Percentiles rank a stretch among this genome's conserved stretches.
Conservation (phyloP, 2,329 filamentous ascomycete species). For the Paradendryphiella salina region DNA sequence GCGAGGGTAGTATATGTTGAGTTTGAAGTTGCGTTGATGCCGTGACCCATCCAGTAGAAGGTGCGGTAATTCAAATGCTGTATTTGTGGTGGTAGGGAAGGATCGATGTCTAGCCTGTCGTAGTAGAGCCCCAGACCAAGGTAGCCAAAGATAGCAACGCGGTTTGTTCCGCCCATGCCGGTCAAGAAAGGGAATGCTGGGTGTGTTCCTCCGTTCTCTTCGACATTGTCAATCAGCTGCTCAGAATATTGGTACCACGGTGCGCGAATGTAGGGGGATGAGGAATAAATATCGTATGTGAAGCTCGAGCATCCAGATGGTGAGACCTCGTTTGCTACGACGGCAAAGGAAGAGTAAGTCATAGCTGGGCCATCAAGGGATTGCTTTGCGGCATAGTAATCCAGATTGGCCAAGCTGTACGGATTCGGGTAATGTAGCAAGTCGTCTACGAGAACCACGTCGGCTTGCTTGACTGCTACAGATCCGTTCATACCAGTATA, state of each 20-base stretch:
- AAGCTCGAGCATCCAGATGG: constrained; percentile 69
- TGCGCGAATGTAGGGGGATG: constrained; percentile 64
- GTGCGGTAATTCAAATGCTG: constrained; percentile 62
- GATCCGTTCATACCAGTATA: constrained; percentile 69
- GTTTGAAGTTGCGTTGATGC: constrained; percentile 64
- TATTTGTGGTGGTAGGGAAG: constrained; percentile 68
- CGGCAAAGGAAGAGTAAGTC: constrained; percentile 72
- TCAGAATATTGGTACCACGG: constrained; percentile 74
- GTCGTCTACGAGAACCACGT: constrained; percentile 69
- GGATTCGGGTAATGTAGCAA: constrained; percentile 64
- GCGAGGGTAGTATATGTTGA: constrained; percentile 66
- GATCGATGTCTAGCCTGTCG: constrained; percentile 64
- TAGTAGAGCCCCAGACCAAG: constrained; percentile 65
- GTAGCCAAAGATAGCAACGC: constrained; percentile 69
- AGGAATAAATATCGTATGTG: constrained; percentile 67
- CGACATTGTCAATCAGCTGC: constrained; percentile 64
- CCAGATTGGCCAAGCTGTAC: constrained; percentile 61
- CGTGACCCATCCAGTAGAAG: constrained; percentile 69
- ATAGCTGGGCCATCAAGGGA: constrained; percentile 70
- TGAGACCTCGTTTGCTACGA: constrained; percentile 67
- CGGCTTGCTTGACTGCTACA: constrained; percentile 69
- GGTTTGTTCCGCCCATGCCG: constrained; percentile 69
- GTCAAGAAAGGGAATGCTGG: constrained; percentile 73
- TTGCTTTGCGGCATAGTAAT: constrained; percentile 72
- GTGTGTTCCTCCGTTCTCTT: constrained; percentile 66